Evolutionary conservation across 2,329 filamentous ascomycete species (phyloP).

Genomic region (Blastomyces gilchristii): DNA sequence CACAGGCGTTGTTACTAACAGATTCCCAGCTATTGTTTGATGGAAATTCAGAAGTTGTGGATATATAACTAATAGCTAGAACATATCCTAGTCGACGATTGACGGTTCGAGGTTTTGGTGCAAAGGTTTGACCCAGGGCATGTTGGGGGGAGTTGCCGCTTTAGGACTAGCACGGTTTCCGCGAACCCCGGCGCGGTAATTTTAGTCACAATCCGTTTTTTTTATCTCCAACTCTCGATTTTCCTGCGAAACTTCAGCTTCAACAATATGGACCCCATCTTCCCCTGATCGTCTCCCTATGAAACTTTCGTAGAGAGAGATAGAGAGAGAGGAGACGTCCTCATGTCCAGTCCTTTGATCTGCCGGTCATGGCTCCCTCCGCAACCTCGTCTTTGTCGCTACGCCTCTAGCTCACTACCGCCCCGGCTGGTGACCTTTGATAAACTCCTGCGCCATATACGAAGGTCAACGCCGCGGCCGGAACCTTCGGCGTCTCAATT

Average conservation of each 20-base stretch:
- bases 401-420: background rate
- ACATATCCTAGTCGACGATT: too few relatives aligned
- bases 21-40: background rate
- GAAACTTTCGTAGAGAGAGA: background rate
- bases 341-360: background rate
- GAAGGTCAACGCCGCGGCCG: background rate
- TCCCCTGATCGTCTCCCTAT: background rate
- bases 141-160: too few relatives aligned
- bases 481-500: slow-evolving; percentile 23
- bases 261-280: background rate
- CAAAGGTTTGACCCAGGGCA: too few relatives aligned
- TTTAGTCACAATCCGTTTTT: background rate
- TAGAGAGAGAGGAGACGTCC: background rate
- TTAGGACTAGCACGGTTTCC: background rate
- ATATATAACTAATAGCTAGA: background rate
- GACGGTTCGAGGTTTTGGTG: background rate
- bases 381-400: background rate
- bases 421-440: background rate
- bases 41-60: background rate
- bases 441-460: background rate
- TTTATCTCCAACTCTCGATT: background rate
- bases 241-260: background rate
- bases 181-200: too few relatives aligned
- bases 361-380: slow-evolving; percentile 5
- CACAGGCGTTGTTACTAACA: background rate